Conservation (phyloP, 306 rosid genomes). For the Quercus robur region DNA sequence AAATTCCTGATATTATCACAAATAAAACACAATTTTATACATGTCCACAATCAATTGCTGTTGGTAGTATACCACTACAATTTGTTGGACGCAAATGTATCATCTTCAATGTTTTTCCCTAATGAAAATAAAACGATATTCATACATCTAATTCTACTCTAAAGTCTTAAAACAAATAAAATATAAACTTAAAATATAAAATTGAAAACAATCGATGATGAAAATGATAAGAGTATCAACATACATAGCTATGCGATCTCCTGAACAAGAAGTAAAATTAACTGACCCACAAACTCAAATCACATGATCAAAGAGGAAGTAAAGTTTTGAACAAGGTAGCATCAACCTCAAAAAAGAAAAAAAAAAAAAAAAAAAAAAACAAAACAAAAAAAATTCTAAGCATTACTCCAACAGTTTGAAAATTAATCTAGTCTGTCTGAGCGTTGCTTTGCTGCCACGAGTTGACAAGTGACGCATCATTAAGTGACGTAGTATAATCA, state of each 20-base stretch:
- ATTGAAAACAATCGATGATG: background rate
- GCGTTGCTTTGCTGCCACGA: too few relatives aligned
- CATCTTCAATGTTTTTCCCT: background rate
- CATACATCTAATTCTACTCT: background rate
- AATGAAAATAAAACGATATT: too few relatives aligned
- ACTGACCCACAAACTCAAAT: background rate
- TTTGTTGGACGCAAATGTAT: background rate
- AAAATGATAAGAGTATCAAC: background rate
- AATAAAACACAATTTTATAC: too few relatives aligned
- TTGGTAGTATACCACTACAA: background rate
- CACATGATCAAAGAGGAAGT: slow-evolving; percentile 5
- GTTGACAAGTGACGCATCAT: too few relatives aligned
- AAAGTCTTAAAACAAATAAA: background rate
- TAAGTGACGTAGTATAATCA: too few relatives aligned
- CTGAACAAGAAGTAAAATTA: slow-evolving; percentile 1
- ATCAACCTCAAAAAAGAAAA: slow-evolving; percentile 28
- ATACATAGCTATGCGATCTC: too few relatives aligned
- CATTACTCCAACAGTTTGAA: slow-evolving; percentile 31
- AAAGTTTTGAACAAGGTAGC: slow-evolving; percentile 14
- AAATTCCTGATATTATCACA: too few relatives aligned
- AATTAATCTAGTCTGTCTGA: background rate
- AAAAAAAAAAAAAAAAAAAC: too few relatives aligned
- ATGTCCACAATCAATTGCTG: background rate
- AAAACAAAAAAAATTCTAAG: too few relatives aligned
- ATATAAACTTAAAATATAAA: background rate